phyloP scores from a whole-genome alignment of 2,329 filamentous ascomycete genomes.

The Elsinoe fawcettii region DNA sequence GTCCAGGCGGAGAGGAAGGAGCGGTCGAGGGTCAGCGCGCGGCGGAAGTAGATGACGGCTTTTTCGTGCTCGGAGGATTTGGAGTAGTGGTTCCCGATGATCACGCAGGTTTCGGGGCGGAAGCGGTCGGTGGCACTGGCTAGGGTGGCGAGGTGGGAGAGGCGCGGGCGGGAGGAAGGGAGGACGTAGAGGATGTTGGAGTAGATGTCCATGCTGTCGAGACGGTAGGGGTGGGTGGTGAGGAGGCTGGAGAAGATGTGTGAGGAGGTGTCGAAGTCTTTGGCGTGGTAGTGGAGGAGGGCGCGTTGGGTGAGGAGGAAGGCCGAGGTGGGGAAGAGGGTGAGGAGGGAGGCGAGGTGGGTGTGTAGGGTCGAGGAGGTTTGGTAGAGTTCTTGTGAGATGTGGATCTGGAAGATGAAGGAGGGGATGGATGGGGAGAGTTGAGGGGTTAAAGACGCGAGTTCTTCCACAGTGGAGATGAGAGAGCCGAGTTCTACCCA shows the following conservation, averaged over 20 bases:
- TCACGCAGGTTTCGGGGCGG: conserved; percentile 90
- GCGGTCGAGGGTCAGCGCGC: conserved; percentile 81
- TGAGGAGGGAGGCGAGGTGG: conserved; percentile 67
- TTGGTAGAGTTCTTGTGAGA: conserved; percentile 86
- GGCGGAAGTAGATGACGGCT: conserved; percentile 93
- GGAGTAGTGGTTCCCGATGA: conserved; percentile 96
- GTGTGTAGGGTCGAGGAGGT: conserved; percentile 67
- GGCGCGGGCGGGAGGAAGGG: conserved; percentile 66
- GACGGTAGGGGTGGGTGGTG: conserved; percentile 57
- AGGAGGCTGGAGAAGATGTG: conserved; percentile 61
- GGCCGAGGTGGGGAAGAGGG: conserved; percentile 78
- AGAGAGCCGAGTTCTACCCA: conserved; percentile 88
- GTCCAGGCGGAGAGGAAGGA: conserved; percentile 94
- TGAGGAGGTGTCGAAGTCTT: conserved; percentile 61
- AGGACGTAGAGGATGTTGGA: conserved; percentile 97
- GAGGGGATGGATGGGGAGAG: conserved; percentile 87
- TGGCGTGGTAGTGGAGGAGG: conserved; percentile 81
- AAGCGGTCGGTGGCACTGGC: conserved; percentile 92
- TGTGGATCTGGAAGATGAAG: conserved; percentile 87
- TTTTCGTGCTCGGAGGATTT: conserved; percentile 93
- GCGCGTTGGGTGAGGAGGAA: conserved; percentile 89
- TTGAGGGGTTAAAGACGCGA: conserved; percentile 47
- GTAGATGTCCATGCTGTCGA: conserved; percentile 91
- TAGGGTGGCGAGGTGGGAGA: conserved; percentile 86
- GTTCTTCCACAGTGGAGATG: conserved; percentile 71